Evolutionary conservation across 305 asterid genomes (phyloP).

Genomic region (Fraxinus dipetala): DNA sequence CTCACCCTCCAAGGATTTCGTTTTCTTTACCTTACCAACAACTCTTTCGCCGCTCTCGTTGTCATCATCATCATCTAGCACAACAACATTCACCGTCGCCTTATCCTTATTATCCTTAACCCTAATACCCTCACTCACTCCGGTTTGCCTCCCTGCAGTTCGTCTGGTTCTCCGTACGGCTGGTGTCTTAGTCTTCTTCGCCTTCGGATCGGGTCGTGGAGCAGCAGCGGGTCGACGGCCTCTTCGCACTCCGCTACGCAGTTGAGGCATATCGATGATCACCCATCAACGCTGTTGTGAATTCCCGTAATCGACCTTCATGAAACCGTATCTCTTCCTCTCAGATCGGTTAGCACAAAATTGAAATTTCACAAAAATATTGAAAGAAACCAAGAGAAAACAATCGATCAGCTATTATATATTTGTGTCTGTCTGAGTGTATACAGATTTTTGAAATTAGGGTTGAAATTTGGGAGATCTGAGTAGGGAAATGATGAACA

Average conservation of each 20-base stretch:
- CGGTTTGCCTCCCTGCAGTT: conserved; percentile 27
- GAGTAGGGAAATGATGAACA: conserved; percentile 16
- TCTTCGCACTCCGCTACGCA: conserved; percentile 77
- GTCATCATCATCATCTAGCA: conserved; percentile 28
- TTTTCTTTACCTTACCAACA: conserved; percentile 30
- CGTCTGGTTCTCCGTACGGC: conserved; percentile 12
- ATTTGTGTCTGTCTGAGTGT: neutral
- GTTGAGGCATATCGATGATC: conserved; percentile 65
- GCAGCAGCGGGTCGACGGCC: conserved; percentile 49
- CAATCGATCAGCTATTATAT: neutral
- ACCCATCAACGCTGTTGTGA: conserved; percentile 27
- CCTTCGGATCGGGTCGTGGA: conserved; percentile 16
- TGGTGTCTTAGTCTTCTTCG: conserved; percentile 18
- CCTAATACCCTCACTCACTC: conserved; percentile 16
- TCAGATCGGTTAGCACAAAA: conserved; percentile 27
- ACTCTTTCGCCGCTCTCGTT: conserved; percentile 25
- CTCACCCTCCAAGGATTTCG: conserved; percentile 28
- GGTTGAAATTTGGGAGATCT: conserved; percentile 28
- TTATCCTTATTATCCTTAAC: conserved; percentile 15
- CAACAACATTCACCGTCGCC: conserved; percentile 21
- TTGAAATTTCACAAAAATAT: conserved; percentile 9
- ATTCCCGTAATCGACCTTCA: conserved; percentile 29
- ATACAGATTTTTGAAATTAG: conserved; percentile 16
- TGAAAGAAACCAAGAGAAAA: neutral
- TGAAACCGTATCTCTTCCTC: conserved; percentile 13